Conservation (phyloP, 1,139 yeast species). For the Sugiyamaella pinicola region DNA sequence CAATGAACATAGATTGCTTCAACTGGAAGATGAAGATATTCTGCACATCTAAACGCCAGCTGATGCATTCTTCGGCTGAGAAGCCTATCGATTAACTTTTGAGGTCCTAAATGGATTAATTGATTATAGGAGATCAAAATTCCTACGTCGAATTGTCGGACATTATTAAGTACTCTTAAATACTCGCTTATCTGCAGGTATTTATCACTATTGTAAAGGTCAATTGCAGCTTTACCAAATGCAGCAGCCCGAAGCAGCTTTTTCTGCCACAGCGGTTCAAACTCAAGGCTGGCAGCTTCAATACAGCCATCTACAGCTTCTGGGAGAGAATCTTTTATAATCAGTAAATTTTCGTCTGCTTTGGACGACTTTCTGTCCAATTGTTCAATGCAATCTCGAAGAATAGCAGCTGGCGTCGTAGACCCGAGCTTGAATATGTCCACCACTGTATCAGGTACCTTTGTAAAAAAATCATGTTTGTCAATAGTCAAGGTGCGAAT, state of each 20-base stretch:
- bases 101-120: slow-evolving; percentile 44
- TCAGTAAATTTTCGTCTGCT: slow-evolving; percentile 76
- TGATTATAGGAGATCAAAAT: slow-evolving; percentile 65
- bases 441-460: slow-evolving; percentile 61
- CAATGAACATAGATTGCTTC: slow-evolving; percentile 70
- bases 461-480: slow-evolving; percentile 62
- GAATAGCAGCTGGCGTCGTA: slow-evolving; percentile 75
- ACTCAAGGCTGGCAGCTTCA: slow-evolving; percentile 74
- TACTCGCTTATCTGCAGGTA: slow-evolving; percentile 63
- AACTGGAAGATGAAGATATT: slow-evolving; percentile 54
- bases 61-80: slow-evolving; percentile 63
- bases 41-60: slow-evolving; percentile 63
- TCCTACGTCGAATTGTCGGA: slow-evolving; percentile 66
- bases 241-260: slow-evolving; percentile 76
- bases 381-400: slow-evolving; percentile 80
- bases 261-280: slow-evolving; percentile 78
- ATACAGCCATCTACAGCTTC: slow-evolving; percentile 74
- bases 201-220: slow-evolving; percentile 57
- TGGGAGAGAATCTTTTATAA: slow-evolving; percentile 52
- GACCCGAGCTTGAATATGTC: slow-evolving; percentile 82
- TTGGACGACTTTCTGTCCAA: slow-evolving; percentile 71
- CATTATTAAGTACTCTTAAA: slow-evolving; percentile 68
- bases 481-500: slow-evolving; percentile 61
- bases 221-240: slow-evolving; percentile 76
- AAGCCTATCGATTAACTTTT: slow-evolving; percentile 58